Base-by-base conservation (phyloP, 2,329 filamentous ascomycete species). In the Leptographium procerum region DNA sequence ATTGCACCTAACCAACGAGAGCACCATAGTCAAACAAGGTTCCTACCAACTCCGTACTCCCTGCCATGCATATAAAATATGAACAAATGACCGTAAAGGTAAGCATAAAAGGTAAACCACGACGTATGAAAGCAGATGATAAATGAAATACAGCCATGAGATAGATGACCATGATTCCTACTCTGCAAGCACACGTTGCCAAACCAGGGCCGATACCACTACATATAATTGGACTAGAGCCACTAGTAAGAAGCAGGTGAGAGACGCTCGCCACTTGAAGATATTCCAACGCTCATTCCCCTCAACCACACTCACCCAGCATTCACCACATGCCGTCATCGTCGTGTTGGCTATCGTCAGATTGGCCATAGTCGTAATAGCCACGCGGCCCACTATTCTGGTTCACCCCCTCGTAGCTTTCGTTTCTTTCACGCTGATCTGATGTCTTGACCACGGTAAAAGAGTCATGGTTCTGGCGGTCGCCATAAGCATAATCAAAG, bases 401-500 rank as follows among this genome's bases (percentile, higher is more conserved):
- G 52, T 24, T 48, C 40, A 13, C 31, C 8, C 2, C 26, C 1
- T 29, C 22, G 14, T 43, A 43, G 26, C 26, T n/a, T 28, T 56
- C 40, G 2, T 31, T 24, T 13, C 13, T 33, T 4, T 53, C 54
- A 24, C 40, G 48, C 19, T 57, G 57, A 19, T 61, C 47, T 19
- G 57, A 4, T 28, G 43, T 11, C 4, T 22, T 34, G 13, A 22
- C 19, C 11, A 16, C 28, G 11, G 16, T 10, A 16, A 4, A 36
- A 28, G 40, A 33, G 6, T 52, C 40, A 29, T 40, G 54, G 36
- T 24, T 16, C 11, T 57, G 57, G 10, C 61, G 62, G 13, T 60
- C 61, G 22, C 63, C 62, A 28, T 71, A 68, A 28, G 71, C 69
- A 58, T 71, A 70, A 52, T 71, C 69, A 56, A 69, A 71, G 13